Conservation (phyloP, 225 moss, liverwort and hornwort species). For the Neckera pumila region DNA sequence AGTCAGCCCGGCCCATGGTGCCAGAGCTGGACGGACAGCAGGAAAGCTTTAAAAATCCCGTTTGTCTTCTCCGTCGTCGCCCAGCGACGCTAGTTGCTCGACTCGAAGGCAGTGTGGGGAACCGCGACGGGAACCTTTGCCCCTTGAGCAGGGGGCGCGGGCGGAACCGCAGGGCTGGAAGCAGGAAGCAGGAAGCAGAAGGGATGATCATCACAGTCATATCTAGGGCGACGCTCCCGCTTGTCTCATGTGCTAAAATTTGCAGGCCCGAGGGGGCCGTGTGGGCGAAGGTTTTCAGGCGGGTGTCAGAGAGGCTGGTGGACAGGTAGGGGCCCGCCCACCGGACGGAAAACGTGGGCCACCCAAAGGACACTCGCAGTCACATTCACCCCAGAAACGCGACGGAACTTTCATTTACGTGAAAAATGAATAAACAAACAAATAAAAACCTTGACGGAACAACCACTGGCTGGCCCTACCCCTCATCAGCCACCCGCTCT, state of each 20-base stretch:
- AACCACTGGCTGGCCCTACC: background rate
- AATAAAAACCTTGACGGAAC: background rate
- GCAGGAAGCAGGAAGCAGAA: background rate
- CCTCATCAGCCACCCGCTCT: background rate
- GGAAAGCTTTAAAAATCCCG: background rate
- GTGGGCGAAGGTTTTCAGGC: background rate
- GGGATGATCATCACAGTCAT: background rate
- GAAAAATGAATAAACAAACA: background rate
- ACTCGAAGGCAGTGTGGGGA: background rate
- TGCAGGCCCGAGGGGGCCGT: background rate
- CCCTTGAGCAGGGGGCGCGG: background rate
- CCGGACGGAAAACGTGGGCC: constrained; percentile 5
- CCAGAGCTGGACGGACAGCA: background rate
- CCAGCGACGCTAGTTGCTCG: background rate
- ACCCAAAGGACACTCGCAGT: background rate
- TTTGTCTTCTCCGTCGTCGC: background rate
- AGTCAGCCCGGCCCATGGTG: background rate
- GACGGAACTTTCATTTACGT: background rate
- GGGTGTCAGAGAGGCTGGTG: constrained; percentile 1
- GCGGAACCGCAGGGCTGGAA: background rate
- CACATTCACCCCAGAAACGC: background rate
- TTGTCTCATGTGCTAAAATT: background rate
- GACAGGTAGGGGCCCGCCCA: background rate
- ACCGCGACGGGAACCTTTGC: background rate
- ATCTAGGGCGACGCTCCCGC: background rate